A percentile compares a stretch with the other conserved stretches of the same genome.
Evolutionary conservation across 352 stramenopile genomes (phyloP).

Genomic region (Phytophthora hybrid): DNA sequence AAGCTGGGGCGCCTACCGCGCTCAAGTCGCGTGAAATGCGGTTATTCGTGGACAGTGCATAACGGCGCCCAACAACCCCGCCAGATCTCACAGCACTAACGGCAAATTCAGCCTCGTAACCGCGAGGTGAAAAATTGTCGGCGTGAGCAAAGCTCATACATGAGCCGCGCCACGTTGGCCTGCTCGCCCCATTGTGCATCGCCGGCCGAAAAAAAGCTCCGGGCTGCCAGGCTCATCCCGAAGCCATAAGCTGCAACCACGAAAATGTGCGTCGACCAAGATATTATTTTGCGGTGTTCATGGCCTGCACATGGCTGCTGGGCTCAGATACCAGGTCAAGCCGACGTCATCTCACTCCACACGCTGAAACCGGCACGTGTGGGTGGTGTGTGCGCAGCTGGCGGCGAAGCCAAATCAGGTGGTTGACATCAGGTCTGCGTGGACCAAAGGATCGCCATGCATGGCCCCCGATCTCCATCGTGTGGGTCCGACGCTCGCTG

Average conservation of each 20-base stretch:
- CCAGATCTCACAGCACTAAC: conserved; percentile 31
- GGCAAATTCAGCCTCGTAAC: conserved; percentile 18
- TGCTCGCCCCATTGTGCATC: conserved; percentile 5
- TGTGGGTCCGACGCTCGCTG: neutral
- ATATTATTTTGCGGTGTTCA: neutral
- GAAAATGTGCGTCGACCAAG: neutral
- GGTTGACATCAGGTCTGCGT: neutral
- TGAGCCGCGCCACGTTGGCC: conserved; percentile 16
- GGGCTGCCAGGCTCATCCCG: too few relatives aligned
- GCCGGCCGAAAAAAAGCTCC: neutral
- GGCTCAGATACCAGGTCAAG: conserved; percentile 35
- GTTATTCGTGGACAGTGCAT: conserved; percentile 25
- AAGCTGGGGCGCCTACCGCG: neutral
- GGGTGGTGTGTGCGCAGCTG: conserved; percentile 33
- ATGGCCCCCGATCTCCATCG: conserved; percentile 1
- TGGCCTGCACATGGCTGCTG: conserved; percentile 4
- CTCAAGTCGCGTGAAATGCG: conserved; percentile 14
- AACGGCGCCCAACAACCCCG: conserved; percentile 8
- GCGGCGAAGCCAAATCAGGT: conserved; percentile 28
- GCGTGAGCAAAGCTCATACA: conserved; percentile 10
- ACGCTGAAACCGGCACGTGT: conserved; percentile 30
- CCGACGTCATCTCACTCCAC: conserved; percentile 23
- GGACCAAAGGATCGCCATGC: conserved; percentile 5
- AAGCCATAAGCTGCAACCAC: neutral
- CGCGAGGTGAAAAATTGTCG: conserved; percentile 10